Percentiles rank a stretch among this genome's conserved stretches.
Evolutionary conservation across 1,139 yeast genomes (phyloP).

Genomic region (Protomyces gravidus): DNA sequence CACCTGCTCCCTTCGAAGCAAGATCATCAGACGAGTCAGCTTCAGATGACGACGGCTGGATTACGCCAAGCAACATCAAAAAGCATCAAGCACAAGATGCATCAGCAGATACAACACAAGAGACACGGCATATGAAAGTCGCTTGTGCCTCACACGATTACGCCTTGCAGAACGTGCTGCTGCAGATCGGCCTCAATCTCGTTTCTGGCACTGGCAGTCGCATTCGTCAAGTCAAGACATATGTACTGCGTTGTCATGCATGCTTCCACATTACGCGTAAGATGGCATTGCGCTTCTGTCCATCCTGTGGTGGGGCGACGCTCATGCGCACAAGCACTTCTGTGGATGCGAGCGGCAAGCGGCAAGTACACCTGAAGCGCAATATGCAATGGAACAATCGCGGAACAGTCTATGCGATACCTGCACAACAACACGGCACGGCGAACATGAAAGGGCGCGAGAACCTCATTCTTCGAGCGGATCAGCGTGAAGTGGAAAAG

Average conservation of each 20-base stretch:
- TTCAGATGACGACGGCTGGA: constrained; percentile 81
- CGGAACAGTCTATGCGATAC: constrained; percentile 75
- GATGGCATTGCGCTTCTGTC: constrained; percentile 76
- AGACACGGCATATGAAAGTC: constrained; percentile 47
- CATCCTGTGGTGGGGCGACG: constrained; percentile 93
- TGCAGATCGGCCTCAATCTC: constrained; percentile 82
- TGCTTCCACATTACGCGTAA: constrained; percentile 58
- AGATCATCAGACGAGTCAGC: constrained; percentile 42
- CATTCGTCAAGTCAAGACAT: constrained; percentile 78
- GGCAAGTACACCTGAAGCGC: constrained; percentile 84
- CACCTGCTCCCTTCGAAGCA: constrained; percentile 34
- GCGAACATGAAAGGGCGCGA: constrained; percentile 30
- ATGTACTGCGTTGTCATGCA: constrained; percentile 95
- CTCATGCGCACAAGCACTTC: constrained; percentile 82
- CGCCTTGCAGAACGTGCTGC: constrained; percentile 91
- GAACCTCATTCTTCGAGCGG: constrained; percentile 52
- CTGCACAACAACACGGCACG: constrained; percentile 42
- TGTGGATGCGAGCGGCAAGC: constrained; percentile 69
- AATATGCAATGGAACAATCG: constrained; percentile 92
- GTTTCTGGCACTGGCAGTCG: constrained; percentile 83
- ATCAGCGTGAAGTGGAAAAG: constrained; percentile 86
- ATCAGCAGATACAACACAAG: constrained; percentile 35
- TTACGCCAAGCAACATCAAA: constrained; percentile 76
- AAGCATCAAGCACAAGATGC: constrained; percentile 46
- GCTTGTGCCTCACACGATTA: constrained; percentile 95